phyloP scores from a whole-genome alignment of 1,284 basidiomycete species.

The Tilletia horrida region DNA sequence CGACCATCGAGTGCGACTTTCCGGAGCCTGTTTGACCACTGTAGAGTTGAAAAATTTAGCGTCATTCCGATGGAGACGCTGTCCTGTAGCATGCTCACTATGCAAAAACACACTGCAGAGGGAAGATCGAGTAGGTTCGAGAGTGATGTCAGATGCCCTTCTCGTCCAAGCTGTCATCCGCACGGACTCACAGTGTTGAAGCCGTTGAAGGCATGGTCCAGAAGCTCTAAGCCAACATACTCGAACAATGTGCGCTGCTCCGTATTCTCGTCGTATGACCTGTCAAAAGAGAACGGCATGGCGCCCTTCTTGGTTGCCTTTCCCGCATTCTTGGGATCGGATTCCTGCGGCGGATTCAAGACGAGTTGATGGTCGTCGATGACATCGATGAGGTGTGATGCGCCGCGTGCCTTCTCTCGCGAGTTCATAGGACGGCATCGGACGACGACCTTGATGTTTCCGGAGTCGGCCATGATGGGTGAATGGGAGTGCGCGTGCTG shows the following conservation, averaged over 20 bases:
- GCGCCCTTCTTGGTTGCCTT: constrained; percentile 48
- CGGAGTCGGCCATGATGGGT: constrained; percentile 45
- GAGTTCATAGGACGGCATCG: constrained; percentile 51
- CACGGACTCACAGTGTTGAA: constrained; percentile 88
- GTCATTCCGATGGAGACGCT: neutral
- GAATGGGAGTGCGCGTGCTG: neutral
- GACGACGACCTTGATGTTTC: constrained; percentile 53
- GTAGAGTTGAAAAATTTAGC: constrained; percentile 14
- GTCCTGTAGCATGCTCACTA: constrained; percentile 25
- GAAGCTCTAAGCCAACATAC: constrained; percentile 86
- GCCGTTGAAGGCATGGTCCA: constrained; percentile 91
- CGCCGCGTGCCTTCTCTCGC: constrained; percentile 41
- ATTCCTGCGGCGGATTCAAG: constrained; percentile 39
- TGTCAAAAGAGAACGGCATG: constrained; percentile 51
- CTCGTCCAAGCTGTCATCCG: neutral
- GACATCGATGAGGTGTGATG: constrained; percentile 44
- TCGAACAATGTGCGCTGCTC: constrained; percentile 75
- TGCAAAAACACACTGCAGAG: constrained; percentile 43
- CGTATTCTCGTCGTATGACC: constrained; percentile 47
- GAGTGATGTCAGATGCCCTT: neutral
- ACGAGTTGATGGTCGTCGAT: constrained; percentile 41
- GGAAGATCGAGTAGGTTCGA: neutral
- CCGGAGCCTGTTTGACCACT: constrained; percentile 49
- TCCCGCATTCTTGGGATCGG: constrained; percentile 33
- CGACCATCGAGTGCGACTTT: constrained; percentile 36